Conservation (phyloP, 306 rosid genomes). For the Gastrolobium bilobum region DNA sequence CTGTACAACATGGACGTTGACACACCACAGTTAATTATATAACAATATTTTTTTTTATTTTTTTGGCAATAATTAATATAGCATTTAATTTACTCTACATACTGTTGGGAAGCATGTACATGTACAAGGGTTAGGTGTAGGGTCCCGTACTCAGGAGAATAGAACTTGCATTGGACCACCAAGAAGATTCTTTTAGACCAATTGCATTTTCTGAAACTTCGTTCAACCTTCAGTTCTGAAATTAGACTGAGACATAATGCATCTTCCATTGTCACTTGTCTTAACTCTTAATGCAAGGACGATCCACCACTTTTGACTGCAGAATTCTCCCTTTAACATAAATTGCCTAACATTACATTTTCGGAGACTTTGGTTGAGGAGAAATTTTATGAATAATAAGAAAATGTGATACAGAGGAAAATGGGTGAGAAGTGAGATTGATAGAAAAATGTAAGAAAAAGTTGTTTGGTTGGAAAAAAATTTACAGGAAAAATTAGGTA, state of each 20-base stretch:
- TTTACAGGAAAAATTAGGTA: too few relatives aligned
- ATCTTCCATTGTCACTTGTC: slow-evolving; percentile 24
- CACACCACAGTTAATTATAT: slow-evolving; percentile 1
- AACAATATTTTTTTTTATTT: neutral
- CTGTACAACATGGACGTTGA: slow-evolving; percentile 36
- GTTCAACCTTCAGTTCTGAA: neutral
- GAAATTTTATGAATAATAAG: too few relatives aligned
- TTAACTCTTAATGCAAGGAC: neutral
- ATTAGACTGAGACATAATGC: neutral
- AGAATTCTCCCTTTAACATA: slow-evolving; percentile 12
- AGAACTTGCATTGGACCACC: slow-evolving; percentile 41
- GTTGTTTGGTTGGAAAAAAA: too few relatives aligned
- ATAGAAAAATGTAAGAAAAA: too few relatives aligned
- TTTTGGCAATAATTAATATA: neutral
- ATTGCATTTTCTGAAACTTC: slow-evolving; percentile 28
- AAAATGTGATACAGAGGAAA: too few relatives aligned
- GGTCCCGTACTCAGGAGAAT: slow-evolving; percentile 38
- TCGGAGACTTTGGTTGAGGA: too few relatives aligned
- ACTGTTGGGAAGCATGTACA: neutral
- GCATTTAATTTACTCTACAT: slow-evolving; percentile 34
- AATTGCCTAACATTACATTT: slow-evolving; percentile 20
- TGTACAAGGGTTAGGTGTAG: slow-evolving; percentile 15
- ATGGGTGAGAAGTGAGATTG: too few relatives aligned
- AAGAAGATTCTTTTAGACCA: slow-evolving; percentile 13
- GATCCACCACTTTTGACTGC: slow-evolving; percentile 48